These are phyloP conservation scores for Novakomyces olei DNA, from an alignment of 805 yeast genomes.

Conservation along the genomic window DNA sequence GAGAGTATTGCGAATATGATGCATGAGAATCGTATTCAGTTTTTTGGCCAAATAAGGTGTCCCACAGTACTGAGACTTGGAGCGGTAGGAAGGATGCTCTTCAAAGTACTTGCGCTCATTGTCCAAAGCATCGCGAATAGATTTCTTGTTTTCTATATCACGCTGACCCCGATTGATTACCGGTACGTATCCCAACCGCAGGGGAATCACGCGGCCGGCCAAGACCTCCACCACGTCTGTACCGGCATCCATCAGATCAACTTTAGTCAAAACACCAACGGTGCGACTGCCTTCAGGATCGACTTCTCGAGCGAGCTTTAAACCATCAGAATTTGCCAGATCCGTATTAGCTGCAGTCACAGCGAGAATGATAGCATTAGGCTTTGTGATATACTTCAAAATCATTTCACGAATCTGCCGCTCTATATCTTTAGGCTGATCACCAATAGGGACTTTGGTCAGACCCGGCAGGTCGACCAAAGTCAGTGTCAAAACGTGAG, in stretches of 20 bases:
- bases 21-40: constrained; percentile 65
- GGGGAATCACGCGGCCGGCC: constrained; percentile 86
- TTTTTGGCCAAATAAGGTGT: constrained; percentile 93
- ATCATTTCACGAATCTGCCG: constrained; percentile 82
- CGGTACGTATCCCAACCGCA: constrained; percentile 88
- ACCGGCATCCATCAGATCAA: constrained; percentile 94
- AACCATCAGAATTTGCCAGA: constrained; percentile 88
- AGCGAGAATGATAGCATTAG: constrained; percentile 82
- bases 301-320: constrained; percentile 89
- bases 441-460: constrained; percentile 97
- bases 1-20: constrained; percentile 67
- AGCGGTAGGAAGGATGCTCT: constrained; percentile 70
- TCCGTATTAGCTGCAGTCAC: constrained; percentile 95
- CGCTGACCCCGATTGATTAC: constrained; percentile 94
- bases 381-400: constrained; percentile 79
- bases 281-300: constrained; percentile 92
- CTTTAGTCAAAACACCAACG: constrained; percentile 87
- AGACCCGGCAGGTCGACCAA: constrained; percentile 92
- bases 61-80: constrained; percentile 91
- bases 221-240: constrained; percentile 90
- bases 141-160: constrained; percentile 73
- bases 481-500: constrained; percentile 81
- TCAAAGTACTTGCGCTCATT: constrained; percentile 70
- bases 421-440: constrained; percentile 94
- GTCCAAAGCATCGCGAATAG: constrained; percentile 66